Percentiles rank a stretch among this genome's conserved stretches.
Evolutionary conservation across 1,139 yeast species (phyloP).

Genomic region (Tardiomyces blankii): DNA sequence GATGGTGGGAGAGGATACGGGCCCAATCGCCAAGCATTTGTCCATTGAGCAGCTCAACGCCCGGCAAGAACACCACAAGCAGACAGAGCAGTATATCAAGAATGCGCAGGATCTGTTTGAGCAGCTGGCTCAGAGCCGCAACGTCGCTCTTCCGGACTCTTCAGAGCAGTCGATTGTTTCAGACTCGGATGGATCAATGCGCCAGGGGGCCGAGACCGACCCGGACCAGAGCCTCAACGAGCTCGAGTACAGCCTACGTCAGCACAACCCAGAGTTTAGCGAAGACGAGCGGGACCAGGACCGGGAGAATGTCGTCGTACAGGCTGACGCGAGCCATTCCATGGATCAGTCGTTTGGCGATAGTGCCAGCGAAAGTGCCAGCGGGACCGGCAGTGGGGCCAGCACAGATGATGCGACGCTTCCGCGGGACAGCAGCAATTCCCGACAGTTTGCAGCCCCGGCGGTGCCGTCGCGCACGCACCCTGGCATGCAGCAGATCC

Average conservation of each 20-base stretch:
- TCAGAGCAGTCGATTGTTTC: conserved; percentile 1
- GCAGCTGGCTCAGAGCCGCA: conserved; percentile 3
- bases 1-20: background rate
- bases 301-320: background rate
- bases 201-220: background rate
- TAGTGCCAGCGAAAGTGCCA: conserved; percentile 3
- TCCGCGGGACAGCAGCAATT: background rate
- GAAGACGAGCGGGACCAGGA: background rate
- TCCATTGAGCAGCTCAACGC: background rate
- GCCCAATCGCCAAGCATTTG: background rate
- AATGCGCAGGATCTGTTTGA: conserved; percentile 10
- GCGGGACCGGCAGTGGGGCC: background rate
- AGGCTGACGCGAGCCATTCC: background rate
- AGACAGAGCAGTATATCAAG: conserved; percentile 6
- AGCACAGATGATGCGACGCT: background rate
- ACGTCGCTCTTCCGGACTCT: background rate
- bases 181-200: background rate
- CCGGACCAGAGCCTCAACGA: conserved; percentile 3
- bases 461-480: conserved; percentile 1
- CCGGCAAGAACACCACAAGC: background rate
- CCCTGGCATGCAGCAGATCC: conserved; percentile 2
- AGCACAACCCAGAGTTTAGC: conserved; percentile 6
- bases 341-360: background rate
- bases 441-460: background rate
- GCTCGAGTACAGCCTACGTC: conserved; percentile 7